phyloP scores from a whole-genome alignment of 2,329 filamentous ascomycete species.

The Domatiomyces globalis region DNA sequence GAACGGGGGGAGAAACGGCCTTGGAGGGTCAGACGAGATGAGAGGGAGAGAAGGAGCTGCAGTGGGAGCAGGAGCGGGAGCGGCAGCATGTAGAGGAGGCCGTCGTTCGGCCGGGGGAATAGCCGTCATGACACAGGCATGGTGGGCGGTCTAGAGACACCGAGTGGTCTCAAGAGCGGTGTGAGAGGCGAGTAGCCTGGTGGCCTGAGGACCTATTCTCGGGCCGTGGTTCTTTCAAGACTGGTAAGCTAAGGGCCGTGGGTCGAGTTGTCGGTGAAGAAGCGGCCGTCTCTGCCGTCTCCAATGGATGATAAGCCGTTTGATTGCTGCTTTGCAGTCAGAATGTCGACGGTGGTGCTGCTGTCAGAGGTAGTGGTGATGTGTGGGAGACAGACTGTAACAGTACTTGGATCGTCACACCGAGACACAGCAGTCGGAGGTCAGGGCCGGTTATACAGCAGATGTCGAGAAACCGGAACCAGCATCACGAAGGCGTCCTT shows the following conservation, averaged over 20 bases:
- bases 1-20: slow-evolving; percentile 2
- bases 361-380: background rate
- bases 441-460: background rate
- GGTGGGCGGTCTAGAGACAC: slow-evolving; percentile 7
- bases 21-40: slow-evolving; percentile 3
- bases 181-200: background rate
- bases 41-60: slow-evolving; percentile 3
- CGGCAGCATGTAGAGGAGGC: slow-evolving; percentile 13
- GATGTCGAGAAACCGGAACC: background rate
- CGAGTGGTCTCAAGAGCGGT: no score
- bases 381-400: background rate
- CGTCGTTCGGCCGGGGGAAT: slow-evolving; percentile 16
- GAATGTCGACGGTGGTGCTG: background rate
- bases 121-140: slow-evolving; percentile 19
- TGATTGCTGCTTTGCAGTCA: background rate
- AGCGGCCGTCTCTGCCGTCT: background rate
- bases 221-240: background rate
- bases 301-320: background rate
- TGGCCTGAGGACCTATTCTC: background rate
- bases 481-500: background rate
- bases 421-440: background rate
- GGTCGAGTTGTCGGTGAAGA: background rate
- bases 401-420: background rate
- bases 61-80: no score
- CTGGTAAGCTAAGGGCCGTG: background rate